These are phyloP conservation scores for Nemania serpens DNA, from an alignment of 2,329 filamentous ascomycete species.

Conservation along the genomic window DNA sequence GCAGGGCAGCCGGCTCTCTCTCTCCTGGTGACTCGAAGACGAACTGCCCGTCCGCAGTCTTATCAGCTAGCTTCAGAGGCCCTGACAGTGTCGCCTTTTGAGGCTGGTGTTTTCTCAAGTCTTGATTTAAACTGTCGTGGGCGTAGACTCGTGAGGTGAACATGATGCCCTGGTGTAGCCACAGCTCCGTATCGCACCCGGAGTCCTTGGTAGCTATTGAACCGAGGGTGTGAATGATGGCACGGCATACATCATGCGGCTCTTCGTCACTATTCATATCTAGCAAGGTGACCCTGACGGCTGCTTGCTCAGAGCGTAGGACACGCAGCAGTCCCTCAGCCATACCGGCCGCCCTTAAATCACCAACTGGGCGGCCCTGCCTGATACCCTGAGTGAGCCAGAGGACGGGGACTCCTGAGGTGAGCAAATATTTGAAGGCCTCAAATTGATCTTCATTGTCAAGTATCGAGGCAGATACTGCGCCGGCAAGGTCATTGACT, in stretches of 20 bases:
- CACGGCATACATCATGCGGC: conserved; percentile 7
- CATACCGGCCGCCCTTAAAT: conserved; percentile 22
- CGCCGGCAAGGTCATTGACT: conserved; percentile 30
- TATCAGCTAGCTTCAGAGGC: conserved; percentile 5
- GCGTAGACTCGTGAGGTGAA: conserved; percentile 27
- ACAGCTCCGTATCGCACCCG: conserved; percentile 34
- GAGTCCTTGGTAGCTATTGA: conserved; percentile 30
- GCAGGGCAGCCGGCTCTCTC: neutral
- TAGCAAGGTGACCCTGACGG: conserved; percentile 27
- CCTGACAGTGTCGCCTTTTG: conserved; percentile 5
- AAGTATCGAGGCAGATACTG: conserved; percentile 13
- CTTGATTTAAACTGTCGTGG: conserved; percentile 7
- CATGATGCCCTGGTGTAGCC: conserved; percentile 30
- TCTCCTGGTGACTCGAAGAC: conserved; percentile 4
- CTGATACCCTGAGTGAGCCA: conserved; percentile 35
- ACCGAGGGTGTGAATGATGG: conserved; percentile 18
- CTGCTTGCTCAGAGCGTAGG: conserved; percentile 36
- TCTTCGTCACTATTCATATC: conserved; percentile 29
- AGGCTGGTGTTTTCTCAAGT: conserved; percentile 1
- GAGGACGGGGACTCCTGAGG: conserved; percentile 23
- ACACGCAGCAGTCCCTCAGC: conserved; percentile 36
- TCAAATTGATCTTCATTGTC: conserved; percentile 17
- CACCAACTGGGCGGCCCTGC: conserved; percentile 22
- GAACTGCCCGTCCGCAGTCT: conserved; percentile 15
- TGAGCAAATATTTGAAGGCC: conserved; percentile 26